Percentiles rank a stretch among this genome's conserved stretches.
phyloP scores from a whole-genome alignment of 2,329 filamentous ascomycete species.

The Botryosphaeria agaves region DNA sequence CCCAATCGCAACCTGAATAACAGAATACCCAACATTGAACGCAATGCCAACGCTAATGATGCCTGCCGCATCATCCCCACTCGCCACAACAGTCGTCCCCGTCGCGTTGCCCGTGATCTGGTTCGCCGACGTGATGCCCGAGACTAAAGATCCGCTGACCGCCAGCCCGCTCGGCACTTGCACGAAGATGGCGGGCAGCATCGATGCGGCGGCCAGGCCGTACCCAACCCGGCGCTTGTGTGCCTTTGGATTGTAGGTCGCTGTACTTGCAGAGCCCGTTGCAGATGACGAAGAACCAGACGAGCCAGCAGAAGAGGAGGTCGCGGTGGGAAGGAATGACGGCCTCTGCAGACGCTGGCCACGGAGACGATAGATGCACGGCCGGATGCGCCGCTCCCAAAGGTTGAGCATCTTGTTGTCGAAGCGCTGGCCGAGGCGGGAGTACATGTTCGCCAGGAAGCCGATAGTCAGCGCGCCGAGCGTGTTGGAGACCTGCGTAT shows the following conservation, averaged over 20 bases:
- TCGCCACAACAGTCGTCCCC: conserved; percentile 22
- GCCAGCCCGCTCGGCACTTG: conserved; percentile 43
- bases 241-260: too few relatives aligned
- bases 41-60: conserved; percentile 23
- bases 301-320: neutral
- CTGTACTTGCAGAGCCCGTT: too few relatives aligned
- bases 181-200: conserved; percentile 73
- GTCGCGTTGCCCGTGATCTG: conserved; percentile 33
- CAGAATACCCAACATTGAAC: conserved; percentile 28
- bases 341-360: neutral
- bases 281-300: too few relatives aligned
- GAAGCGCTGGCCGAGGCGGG: conserved; percentile 42
- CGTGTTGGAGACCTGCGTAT: conserved; percentile 60
- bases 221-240: conserved; percentile 40
- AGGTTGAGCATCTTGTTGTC: conserved; percentile 38
- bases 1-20: conserved; percentile 33
- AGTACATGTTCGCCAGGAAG: conserved; percentile 63
- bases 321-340: neutral
- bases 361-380: conserved; percentile 9
- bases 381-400: conserved; percentile 34
- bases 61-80: conserved; percentile 10
- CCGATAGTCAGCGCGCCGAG: conserved; percentile 63
- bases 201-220: conserved; percentile 65
- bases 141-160: conserved; percentile 37
- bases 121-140: conserved; percentile 38